These are phyloP conservation scores for Phylloporus rhodoxanthus DNA, from an alignment of 768 basidiomycete species.

Conservation along the genomic window DNA sequence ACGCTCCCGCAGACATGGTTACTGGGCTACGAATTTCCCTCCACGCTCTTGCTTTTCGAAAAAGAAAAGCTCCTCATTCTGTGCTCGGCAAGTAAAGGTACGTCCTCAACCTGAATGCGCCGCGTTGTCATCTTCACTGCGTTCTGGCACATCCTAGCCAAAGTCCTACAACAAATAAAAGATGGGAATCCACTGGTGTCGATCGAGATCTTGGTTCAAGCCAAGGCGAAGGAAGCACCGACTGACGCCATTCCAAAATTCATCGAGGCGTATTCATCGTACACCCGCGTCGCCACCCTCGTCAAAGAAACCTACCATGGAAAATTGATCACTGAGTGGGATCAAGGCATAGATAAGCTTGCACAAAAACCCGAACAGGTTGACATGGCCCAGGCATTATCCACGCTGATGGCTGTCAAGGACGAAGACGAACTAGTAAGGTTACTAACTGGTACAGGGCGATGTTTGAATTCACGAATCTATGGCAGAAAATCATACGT, in stretches of 20 bases:
- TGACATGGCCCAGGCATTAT: constrained; percentile 74
- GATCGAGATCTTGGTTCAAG: constrained; percentile 72
- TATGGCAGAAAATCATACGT: constrained; percentile 65
- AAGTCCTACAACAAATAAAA: constrained; percentile 76
- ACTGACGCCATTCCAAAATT: constrained; percentile 72
- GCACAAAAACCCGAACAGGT: constrained; percentile 63
- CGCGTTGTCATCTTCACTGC: constrained; percentile 10
- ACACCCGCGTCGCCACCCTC: constrained; percentile 66
- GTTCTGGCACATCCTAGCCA: constrained; percentile 48
- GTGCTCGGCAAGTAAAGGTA: constrained; percentile 87
- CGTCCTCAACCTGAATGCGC: constrained; percentile 6
- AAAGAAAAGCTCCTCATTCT: constrained; percentile 72
- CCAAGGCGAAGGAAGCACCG: constrained; percentile 72
- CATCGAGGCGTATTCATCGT: constrained; percentile 52
- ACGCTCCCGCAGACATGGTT: constrained; percentile 73
- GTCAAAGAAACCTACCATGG: constrained; percentile 81
- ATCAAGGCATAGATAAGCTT: constrained; percentile 50
- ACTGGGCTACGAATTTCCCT: constrained; percentile 95
- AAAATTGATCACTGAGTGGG: constrained; percentile 86
- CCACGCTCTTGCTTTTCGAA: constrained; percentile 81
- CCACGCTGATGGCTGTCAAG: constrained; percentile 77
- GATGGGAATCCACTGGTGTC: constrained; percentile 49
- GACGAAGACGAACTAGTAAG: constrained; percentile 88
- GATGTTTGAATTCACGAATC: constrained; percentile 7
- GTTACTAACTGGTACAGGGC: constrained; percentile 3